phyloP scores from a whole-genome alignment of 2,329 filamentous ascomycete genomes.

The Thelonectria discophora region DNA sequence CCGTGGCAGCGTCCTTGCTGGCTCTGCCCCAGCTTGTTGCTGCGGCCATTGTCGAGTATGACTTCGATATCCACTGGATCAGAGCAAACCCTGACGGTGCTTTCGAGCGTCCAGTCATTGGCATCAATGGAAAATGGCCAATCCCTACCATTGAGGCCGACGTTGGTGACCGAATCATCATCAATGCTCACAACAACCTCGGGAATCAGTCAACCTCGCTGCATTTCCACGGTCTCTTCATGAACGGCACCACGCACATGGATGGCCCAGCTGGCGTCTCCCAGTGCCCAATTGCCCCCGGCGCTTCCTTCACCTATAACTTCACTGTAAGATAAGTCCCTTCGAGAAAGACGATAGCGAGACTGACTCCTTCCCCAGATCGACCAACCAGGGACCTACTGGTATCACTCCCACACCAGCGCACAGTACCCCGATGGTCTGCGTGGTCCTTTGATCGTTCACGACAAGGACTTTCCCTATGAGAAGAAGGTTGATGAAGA shows the following conservation, averaged over 20 bases:
- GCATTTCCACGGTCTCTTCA: slow-evolving; percentile 77
- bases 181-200: slow-evolving; percentile 67
- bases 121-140: slow-evolving; percentile 81
- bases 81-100: slow-evolving; percentile 74
- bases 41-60: slow-evolving; percentile 61
- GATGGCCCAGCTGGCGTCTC: slow-evolving; percentile 73
- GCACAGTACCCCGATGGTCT: slow-evolving; percentile 77
- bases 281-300: slow-evolving; percentile 73
- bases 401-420: slow-evolving; percentile 77
- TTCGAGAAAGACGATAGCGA: not conserved
- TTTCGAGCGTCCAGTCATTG: slow-evolving; percentile 71
- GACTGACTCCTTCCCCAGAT: slow-evolving; percentile 49
- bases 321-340: slow-evolving; percentile 63
- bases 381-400: slow-evolving; percentile 77
- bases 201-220: slow-evolving; percentile 71
- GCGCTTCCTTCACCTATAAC: slow-evolving; percentile 72
- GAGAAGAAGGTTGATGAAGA: slow-evolving; percentile 68
- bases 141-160: slow-evolving; percentile 71
- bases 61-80: slow-evolving; percentile 78
- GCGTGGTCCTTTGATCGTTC: slow-evolving; percentile 69
- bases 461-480: slow-evolving; percentile 70
- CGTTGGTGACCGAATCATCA: slow-evolving; percentile 68
- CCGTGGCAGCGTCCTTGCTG: slow-evolving; percentile 32
- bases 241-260: slow-evolving; percentile 74
- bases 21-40: slow-evolving; percentile 31